These are phyloP conservation scores for Nitzschia palea DNA, from an alignment of 108 stramenopile species.

Conservation along the genomic window DNA sequence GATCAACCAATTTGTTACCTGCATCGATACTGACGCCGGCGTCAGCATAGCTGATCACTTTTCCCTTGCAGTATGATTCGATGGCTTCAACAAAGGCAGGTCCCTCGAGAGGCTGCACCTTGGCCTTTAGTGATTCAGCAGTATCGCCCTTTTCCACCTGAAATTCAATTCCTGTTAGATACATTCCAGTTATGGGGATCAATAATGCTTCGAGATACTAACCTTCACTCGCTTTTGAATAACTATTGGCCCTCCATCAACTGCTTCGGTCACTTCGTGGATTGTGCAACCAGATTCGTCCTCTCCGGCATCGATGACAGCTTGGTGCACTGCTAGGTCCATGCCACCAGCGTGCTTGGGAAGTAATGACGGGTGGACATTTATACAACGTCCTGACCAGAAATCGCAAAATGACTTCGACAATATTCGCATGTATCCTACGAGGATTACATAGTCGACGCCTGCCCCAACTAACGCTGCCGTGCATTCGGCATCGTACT, in stretches of 20 bases:
- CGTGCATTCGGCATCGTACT: slow-evolving; percentile 93
- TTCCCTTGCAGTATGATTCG: slow-evolving; percentile 60
- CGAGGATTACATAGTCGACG: slow-evolving; percentile 90
- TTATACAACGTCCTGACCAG: slow-evolving; percentile 93
- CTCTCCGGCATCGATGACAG: slow-evolving; percentile 94
- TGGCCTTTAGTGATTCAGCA: slow-evolving; percentile 93
- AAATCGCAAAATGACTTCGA: slow-evolving; percentile 83
- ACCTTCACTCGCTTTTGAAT: slow-evolving; percentile 81
- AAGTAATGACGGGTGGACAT: slow-evolving; percentile 98
- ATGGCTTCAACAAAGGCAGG: slow-evolving; percentile 96
- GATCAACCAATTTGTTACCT: slow-evolving; percentile 92
- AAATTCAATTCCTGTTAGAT: no score
- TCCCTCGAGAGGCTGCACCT: slow-evolving; percentile 96
- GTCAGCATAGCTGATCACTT: slow-evolving; percentile 90
- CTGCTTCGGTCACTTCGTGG: slow-evolving; percentile 95
- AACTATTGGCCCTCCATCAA: slow-evolving; percentile 96
- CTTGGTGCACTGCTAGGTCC: slow-evolving; percentile 96
- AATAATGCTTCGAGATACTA: slow-evolving; percentile 3
- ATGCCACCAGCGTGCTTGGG: slow-evolving; percentile 99
- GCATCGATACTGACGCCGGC: slow-evolving; percentile 98
- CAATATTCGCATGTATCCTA: slow-evolving; percentile 99
- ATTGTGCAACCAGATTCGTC: slow-evolving; percentile 96
- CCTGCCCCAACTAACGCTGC: slow-evolving; percentile 86
- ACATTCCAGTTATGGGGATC: not conserved
- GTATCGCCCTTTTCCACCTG: slow-evolving; percentile 82